These are phyloP conservation scores for Diddensiella transvaalensis DNA, from an alignment of 805 yeast species.

Conservation along the genomic window DNA sequence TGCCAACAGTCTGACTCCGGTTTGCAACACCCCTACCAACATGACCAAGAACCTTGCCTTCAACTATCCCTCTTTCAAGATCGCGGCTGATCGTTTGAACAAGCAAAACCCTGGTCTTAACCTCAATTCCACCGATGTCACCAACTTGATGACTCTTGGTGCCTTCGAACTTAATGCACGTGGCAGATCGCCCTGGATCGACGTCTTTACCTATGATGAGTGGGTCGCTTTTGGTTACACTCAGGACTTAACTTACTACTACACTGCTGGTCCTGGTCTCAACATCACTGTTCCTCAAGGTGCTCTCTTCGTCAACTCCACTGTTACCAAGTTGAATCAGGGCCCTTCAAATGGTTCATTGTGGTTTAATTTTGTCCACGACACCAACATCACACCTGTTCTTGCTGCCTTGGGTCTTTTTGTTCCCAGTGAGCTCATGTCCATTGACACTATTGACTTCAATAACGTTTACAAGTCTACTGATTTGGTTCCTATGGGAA, in stretches of 20 bases:
- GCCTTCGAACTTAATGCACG: conserved; percentile 49
- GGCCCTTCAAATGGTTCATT: conserved; percentile 35
- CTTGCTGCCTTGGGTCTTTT: conserved; percentile 48
- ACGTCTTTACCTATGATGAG: conserved; percentile 49
- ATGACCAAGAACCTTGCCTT: conserved; percentile 16
- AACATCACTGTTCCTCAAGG: conserved; percentile 41
- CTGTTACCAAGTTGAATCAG: conserved; percentile 42
- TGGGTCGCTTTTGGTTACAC: conserved; percentile 42
- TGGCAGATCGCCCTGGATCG: conserved; percentile 42
- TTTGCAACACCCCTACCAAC: conserved; percentile 41
- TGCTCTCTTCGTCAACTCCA: conserved; percentile 46
- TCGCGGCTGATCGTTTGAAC: conserved; percentile 32
- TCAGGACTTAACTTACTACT: conserved; percentile 43
- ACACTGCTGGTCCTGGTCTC: conserved; percentile 48
- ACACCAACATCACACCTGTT: conserved; percentile 51
- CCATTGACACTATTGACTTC: conserved; percentile 40
- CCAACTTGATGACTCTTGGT: conserved; percentile 42
- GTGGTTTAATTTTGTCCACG: conserved; percentile 51
- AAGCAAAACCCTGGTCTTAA: conserved; percentile 37
- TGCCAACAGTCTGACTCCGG: conserved; percentile 58
- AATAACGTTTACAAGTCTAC: conserved; percentile 45
- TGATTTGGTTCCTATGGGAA: conserved; percentile 58
- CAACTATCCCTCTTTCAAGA: conserved; percentile 23
- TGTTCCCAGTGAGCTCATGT: conserved; percentile 40
- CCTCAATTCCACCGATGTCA: conserved; percentile 41